Evolutionary conservation across 2,329 filamentous ascomycete genomes (phyloP).

Genomic region (Hymenoscyphus albidus): DNA sequence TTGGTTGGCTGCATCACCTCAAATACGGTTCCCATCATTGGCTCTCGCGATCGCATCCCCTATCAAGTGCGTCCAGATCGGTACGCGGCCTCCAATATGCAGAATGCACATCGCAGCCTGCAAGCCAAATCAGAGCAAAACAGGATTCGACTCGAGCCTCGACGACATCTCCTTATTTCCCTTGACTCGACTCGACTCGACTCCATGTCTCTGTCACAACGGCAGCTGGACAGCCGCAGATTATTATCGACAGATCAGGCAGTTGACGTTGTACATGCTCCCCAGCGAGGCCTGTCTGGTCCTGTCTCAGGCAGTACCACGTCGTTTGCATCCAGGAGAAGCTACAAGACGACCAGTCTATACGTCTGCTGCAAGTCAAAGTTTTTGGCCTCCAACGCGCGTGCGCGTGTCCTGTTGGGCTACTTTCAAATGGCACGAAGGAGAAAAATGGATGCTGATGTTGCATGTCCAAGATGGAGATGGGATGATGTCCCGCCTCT

Average conservation of each 20-base stretch:
- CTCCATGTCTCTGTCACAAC: background rate
- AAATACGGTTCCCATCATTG: background rate
- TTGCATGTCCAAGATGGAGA: background rate
- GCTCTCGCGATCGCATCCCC: background rate
- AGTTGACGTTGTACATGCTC: background rate
- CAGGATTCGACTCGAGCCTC: background rate
- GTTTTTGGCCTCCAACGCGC: background rate
- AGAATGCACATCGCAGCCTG: background rate
- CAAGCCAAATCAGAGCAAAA: background rate
- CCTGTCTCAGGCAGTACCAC: background rate
- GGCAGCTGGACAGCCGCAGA: background rate
- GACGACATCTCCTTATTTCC: background rate
- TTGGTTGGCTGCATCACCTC: background rate
- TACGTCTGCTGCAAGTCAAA: background rate
- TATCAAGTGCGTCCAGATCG: background rate
- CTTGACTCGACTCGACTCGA: background rate
- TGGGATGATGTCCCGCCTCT: background rate
- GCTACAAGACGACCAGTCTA: background rate
- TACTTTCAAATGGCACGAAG: background rate
- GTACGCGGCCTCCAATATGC: background rate
- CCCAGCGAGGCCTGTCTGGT: background rate
- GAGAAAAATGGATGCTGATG: background rate
- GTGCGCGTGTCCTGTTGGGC: background rate
- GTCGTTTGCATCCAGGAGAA: background rate
- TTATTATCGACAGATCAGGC: background rate